Base-by-base conservation (phyloP, 2,329 filamentous ascomycete genomes). In the Penicillium sp. region DNA sequence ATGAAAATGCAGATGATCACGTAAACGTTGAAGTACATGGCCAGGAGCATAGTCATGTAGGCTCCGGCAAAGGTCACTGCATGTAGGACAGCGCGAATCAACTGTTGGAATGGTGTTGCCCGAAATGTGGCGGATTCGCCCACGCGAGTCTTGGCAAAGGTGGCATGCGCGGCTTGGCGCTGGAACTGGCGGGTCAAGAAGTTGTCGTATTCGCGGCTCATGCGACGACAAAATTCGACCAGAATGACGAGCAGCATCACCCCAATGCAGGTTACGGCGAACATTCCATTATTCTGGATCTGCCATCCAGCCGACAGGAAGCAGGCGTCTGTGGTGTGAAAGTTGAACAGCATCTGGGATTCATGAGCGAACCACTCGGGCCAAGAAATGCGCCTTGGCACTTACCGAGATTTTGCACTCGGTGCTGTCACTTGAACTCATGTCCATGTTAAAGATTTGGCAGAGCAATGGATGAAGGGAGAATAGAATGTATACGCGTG, bases 1-100 rank as follows among this genome's bases (percentile, higher is more conserved):
- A 93, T 83, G 60, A 93, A 85, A 71, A 95, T 91, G 64, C 86
- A 91, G 58, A 93, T 88, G 72, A 95, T 90, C 61, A 95, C 82
- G 73, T 91, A 95, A 10, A 87, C 83, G 57, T 87, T 87, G 72
- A 81, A 87, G 61, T 85, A 86, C 84, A 87, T 87, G 21, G 84
- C 81, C 27, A 87, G 69, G 53, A 81, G 75, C 90, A 95, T 93
- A 67, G 93, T 75, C 63, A 93, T 86, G 71, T 93, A 95, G 2
- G 89, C 90, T 1, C 92, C 82, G 0, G 85, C 86, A 66, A 93
- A 91, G 63, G 90, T 88, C 3, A 85, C 57, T 76, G 87, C 86
- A 64, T 93, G 89, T 21, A 93, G 71, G 3, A 87, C 61, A 0
- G 90, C 87, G 6, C 90, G 83, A 3, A 89, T 69, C 0, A 82